Evolutionary conservation across 2,329 filamentous ascomycete genomes (phyloP), one percentile per base, ranked within the genome.

Genomic region (Zymoseptoria pseudotritici): DNA sequence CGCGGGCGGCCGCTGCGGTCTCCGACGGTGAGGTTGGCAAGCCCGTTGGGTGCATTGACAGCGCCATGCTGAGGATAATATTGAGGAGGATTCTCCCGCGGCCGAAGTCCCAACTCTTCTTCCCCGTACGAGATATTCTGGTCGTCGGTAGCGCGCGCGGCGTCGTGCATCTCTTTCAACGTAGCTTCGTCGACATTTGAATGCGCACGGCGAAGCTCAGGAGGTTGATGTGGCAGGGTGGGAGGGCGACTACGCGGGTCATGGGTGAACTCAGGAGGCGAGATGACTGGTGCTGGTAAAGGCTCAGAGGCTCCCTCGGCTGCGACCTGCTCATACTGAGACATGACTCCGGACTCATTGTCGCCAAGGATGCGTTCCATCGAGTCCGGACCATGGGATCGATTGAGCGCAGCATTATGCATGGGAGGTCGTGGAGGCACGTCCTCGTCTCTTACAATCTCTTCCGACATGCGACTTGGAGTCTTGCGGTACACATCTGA

Each of bases 101-200:
- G 36, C 17, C 36, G 36, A 46, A 46, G 36, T 17, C 17, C 36
- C 59, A 58, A 58, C 5, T 53, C 58, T 13, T 65, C 58, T 59
- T 63, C 58, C 19, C 59, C 55, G 29, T 66, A 60, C 22, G 57
- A 63, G 36, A 22, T 57, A 57, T 63, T 63, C 4, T 66, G 65
- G 20, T 67, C 63, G 21, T 67, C 60, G 5, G 71, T 77, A 51
- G 63, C 61, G n/a, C 67, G 69, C 53, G 66, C 84, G 53, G 88
- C 88, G 65, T 87, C 88, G 31, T 85, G 85, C 71, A 97, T 80
- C 71, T 97, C 91, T 52, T 86, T 82, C 53, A 97, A 79, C 0
- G 93, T 97, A 1, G 86, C 86, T 66, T 82, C 83, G 24, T 94
- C 96, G 72, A 97, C 86, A 21, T 91, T 87, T 66, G 88, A 91